Percentiles rank a stretch among this genome's conserved stretches.
phyloP scores from a whole-genome alignment of 257 asterid species.

The Penstemon newberryi region DNA sequence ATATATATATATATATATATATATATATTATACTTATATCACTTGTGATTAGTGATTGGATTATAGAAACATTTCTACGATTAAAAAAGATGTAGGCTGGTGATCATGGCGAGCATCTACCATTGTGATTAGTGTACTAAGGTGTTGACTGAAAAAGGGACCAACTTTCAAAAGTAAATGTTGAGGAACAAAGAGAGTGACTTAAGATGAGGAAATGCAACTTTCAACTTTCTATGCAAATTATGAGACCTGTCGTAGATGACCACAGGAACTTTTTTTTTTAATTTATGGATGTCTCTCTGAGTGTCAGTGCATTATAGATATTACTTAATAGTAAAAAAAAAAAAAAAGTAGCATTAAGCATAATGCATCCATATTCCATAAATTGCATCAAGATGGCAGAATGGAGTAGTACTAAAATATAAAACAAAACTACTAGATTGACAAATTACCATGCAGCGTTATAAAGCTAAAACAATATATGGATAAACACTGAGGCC shows the following conservation, averaged over 20 bases:
- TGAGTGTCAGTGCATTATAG: neutral
- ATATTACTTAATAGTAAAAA: neutral
- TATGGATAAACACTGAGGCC: constrained; percentile 2
- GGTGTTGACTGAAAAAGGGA: neutral
- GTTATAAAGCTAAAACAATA: neutral
- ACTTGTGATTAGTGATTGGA: too few relatives aligned
- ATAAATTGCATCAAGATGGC: constrained; percentile 9
- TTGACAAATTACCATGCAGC: constrained; percentile 4
- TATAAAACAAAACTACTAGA: constrained; percentile 8
- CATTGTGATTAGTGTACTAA: neutral
- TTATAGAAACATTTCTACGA: too few relatives aligned
- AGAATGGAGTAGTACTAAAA: constrained; percentile 12
- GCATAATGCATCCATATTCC: constrained; percentile 13
- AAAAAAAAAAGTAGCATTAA: neutral
- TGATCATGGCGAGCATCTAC: neutral
- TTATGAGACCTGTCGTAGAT: neutral
- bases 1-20: too few relatives aligned
- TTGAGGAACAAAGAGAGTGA: neutral
- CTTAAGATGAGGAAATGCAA: neutral
- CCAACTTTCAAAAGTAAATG: neutral
- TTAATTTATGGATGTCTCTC: neutral
- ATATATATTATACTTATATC: too few relatives aligned
- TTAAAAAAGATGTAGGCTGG: too few relatives aligned
- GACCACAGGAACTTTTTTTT: neutral
- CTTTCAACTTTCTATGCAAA: neutral